Conservation (phyloP, 129 eudicot genomes). For the Flaveria robusta region DNA sequence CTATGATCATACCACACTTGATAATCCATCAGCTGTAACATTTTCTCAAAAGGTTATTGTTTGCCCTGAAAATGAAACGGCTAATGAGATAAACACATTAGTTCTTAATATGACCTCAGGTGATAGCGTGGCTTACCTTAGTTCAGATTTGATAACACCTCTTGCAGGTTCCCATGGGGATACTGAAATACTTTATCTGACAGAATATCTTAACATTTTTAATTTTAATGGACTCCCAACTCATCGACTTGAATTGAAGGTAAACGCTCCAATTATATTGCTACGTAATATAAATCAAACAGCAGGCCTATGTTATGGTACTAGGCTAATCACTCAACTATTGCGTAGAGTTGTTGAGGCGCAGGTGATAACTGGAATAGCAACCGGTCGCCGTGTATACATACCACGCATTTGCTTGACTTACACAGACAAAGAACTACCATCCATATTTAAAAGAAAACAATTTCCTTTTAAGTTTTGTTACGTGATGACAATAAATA, state of each 20-base stretch:
- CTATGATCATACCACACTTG: neutral
- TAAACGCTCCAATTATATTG: neutral
- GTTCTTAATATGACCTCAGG: neutral
- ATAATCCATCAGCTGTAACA: neutral
- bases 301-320: neutral
- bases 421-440: neutral
- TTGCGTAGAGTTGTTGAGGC: neutral
- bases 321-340: neutral
- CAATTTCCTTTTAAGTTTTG: constrained; percentile 17
- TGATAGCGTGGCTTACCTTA: neutral
- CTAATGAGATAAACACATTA: neutral
- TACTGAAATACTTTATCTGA: neutral
- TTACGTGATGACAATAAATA: constrained; percentile 19
- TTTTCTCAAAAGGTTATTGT: neutral
- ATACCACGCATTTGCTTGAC: neutral
- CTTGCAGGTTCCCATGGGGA: too few relatives aligned
- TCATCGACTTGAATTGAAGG: neutral
- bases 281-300: neutral
- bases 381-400: neutral
- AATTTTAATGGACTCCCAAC: neutral
- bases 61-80: neutral
- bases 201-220: neutral
- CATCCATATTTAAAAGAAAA: constrained; percentile 8
- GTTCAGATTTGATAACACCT: neutral
- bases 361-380: neutral